Base-by-base conservation (phyloP, 805 yeast species). In the Isabelozyma rhagii region DNA sequence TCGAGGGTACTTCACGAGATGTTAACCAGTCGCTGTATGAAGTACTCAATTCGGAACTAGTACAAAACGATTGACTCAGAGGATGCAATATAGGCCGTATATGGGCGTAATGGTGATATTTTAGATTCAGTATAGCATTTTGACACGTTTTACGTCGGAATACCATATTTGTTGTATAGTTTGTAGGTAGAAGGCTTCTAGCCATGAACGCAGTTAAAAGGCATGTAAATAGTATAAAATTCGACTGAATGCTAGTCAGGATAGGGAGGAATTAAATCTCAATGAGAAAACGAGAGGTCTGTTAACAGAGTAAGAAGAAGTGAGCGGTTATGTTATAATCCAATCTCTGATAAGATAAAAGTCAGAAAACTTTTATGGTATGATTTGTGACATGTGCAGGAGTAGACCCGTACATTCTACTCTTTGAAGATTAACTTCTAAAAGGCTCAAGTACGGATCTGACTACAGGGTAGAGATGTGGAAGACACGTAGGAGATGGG, bases 1-100 rank as follows among this genome's bases (percentile, higher is more conserved):
- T 43, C 38, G 38, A 27, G n/a, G 57, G 55, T 34, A 55, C 48
- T 21, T 49, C 52, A 41, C 44, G 48, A 9, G 58, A 48, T 15
- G 55, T 49, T 39, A 55, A 47, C 63, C 63, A 58, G 41, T 53
- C 54, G 13, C 55, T 42, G 31, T 57, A 57, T 9, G 61, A 56
- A 5, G 53, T 50, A 31, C 57, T 56, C 5, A 55, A 43, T 46
- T 56, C 60, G n/a, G 51, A 25, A 43, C 57, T 59, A 17, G 63
- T 55, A 17, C 56, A 57, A 44, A 59, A 59, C 40, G 63, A 57
- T 28, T 59, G 63, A 25, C 49, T 52, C 5, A 48, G 29, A 31
- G 59, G 48, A 14, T 43, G 44, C 41, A 59, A 57, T 9, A 48
- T 10, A 13, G 55, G 55, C 40, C 55, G 27, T 15, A 41, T 31